Evolutionary conservation across 164 flowering plant genomes (phyloP).

Genomic region (Macadamia tetraphylla): DNA sequence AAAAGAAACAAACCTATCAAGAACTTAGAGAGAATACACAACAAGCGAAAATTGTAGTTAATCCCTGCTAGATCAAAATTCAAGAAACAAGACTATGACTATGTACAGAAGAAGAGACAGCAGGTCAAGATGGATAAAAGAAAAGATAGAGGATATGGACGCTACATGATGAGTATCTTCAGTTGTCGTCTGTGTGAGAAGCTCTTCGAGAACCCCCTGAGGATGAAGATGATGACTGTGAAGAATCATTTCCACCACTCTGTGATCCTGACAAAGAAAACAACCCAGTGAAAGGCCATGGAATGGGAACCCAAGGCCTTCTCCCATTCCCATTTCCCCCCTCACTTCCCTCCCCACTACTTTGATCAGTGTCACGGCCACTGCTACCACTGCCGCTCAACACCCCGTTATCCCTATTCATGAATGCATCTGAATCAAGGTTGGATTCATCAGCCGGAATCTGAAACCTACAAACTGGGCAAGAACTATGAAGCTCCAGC

Average conservation of each 20-base stretch:
- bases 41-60: too few relatives aligned
- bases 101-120: too few relatives aligned
- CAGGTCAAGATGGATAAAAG: too few relatives aligned
- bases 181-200: conserved; percentile 16
- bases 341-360: conserved; percentile 19
- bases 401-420: conserved; percentile 14
- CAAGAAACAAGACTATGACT: too few relatives aligned
- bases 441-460: conserved; percentile 62
- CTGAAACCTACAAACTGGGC: conserved; percentile 81
- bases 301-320: conserved; percentile 39
- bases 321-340: conserved; percentile 37
- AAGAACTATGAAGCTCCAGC: conserved; percentile 88
- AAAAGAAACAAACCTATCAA: too few relatives aligned
- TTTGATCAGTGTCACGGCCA: conserved; percentile 11
- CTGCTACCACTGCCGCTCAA: conserved; percentile 16
- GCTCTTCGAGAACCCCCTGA: not conserved
- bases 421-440: conserved; percentile 27
- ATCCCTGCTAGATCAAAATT: too few relatives aligned
- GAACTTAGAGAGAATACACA: too few relatives aligned
- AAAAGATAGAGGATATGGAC: not conserved
- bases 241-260: conserved; percentile 28
- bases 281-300: conserved; percentile 61
- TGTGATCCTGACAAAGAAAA: conserved; percentile 44
- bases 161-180: conserved; percentile 16
- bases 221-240: conserved; percentile 18